These are phyloP conservation scores for Kluyveromyces nonfermentans DNA, from an alignment of 805 yeast species.

Conservation along the genomic window DNA sequence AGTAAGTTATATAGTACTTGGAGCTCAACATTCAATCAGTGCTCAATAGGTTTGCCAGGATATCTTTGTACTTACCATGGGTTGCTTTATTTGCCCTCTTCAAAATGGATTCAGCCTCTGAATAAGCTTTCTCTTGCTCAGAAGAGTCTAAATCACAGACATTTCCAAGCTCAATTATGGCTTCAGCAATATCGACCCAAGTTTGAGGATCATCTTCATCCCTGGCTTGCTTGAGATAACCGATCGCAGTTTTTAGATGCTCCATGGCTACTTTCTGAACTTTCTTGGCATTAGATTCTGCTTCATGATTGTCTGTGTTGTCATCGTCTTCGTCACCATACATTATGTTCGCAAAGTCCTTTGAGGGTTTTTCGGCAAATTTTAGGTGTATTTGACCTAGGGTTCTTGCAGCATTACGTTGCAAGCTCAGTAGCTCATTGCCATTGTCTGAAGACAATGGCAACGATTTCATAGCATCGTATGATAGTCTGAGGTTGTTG, in stretches of 20 bases:
- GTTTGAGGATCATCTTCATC: constrained; percentile 67
- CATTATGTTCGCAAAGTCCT: constrained; percentile 43
- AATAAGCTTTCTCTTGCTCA: constrained; percentile 60
- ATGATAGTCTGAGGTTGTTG: constrained; percentile 18
- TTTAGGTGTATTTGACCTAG: constrained; percentile 56
- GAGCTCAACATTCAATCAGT: constrained; percentile 5
- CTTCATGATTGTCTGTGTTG: constrained; percentile 19
- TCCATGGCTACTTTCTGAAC: constrained; percentile 43
- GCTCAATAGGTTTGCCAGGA: constrained; percentile 43
- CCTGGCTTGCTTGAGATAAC: constrained; percentile 48
- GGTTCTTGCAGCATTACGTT: constrained; percentile 36
- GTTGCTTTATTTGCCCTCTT: constrained; percentile 70
- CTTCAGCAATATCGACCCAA: constrained; percentile 83
- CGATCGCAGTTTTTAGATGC: constrained; percentile 44
- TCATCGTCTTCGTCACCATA: constrained; percentile 46
- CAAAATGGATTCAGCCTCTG: constrained; percentile 58
- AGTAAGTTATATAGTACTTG: too few species aligned
- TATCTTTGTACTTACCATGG: constrained; percentile 61
- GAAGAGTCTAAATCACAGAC: constrained; percentile 52
- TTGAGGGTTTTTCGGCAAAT: constrained; percentile 55
- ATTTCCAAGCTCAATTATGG: constrained; percentile 71
- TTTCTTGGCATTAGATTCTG: constrained; percentile 25
- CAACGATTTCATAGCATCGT: constrained; percentile 7
- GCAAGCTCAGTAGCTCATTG: constrained; percentile 19
- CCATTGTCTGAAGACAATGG: constrained; percentile 9